These are phyloP conservation scores for Lumnitzera littorea DNA, from an alignment of 345 rosid genomes.

Conservation along the genomic window DNA sequence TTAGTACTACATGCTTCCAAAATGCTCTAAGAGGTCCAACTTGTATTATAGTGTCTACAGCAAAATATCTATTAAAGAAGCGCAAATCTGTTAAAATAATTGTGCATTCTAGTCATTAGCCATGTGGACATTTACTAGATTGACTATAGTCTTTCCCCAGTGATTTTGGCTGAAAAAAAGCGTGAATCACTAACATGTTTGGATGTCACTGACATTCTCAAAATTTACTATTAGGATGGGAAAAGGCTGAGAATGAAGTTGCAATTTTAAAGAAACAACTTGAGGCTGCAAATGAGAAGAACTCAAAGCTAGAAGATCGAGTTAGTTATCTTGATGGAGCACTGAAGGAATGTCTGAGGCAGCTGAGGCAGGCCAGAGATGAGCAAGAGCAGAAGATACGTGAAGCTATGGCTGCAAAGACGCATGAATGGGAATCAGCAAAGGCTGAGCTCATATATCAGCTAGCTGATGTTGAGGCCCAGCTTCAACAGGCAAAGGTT, in stretches of 20 bases:
- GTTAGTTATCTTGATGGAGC: constrained; percentile 88
- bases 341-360: constrained; percentile 87
- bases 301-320: constrained; percentile 57
- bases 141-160: too few species aligned
- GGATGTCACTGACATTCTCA: too few species aligned
- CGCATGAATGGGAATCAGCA: constrained; percentile 49
- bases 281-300: constrained; percentile 43
- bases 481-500: constrained; percentile 26
- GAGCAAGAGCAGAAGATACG: constrained; percentile 67
- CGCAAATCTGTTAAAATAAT: too few species aligned
- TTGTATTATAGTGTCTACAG: too few species aligned
- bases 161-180: too few species aligned
- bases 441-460: constrained; percentile 47
- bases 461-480: constrained; percentile 35
- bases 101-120: too few species aligned
- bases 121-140: too few species aligned
- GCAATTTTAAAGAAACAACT: constrained; percentile 58
- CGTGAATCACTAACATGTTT: too few species aligned
- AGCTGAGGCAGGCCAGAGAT: constrained; percentile 81
- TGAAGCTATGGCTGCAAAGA: constrained; percentile 47
- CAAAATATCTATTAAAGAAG: too few species aligned
- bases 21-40: too few species aligned
- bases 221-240: constrained; percentile 67
- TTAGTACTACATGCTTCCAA: too few species aligned
- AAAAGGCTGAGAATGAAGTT: constrained; percentile 90